phyloP scores from a whole-genome alignment of 306 rosid genomes.

The Begonia fuchsioides region DNA sequence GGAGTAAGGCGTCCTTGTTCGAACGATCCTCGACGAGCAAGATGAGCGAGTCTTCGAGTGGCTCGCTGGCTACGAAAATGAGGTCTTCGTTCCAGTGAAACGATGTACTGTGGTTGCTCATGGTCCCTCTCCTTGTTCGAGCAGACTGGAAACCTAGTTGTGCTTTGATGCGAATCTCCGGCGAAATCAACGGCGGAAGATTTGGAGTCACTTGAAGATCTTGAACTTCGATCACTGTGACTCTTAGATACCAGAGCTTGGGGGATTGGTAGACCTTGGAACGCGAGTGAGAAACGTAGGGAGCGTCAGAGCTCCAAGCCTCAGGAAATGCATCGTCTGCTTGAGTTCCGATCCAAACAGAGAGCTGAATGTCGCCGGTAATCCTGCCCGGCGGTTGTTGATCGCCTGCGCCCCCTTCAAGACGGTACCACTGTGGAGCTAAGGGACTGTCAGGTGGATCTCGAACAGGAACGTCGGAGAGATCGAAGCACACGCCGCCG shows the following conservation, averaged over 20 bases:
- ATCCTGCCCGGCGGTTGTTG: conserved; percentile 13
- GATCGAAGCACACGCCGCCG: conserved; percentile 62
- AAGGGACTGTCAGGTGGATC: conserved; percentile 42
- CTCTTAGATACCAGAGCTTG: conserved; percentile 41
- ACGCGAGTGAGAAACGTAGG: conserved; percentile 31
- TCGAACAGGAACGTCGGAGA: conserved; percentile 30
- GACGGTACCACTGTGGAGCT: conserved; percentile 38
- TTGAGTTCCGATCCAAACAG: conserved; percentile 51
- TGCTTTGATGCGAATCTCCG: conserved; percentile 58
- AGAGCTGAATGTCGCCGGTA: conserved; percentile 40
- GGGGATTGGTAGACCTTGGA: conserved; percentile 52
- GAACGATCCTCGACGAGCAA: conserved; percentile 70
- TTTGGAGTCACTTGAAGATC: conserved; percentile 51
- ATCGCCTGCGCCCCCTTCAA: conserved; percentile 29
- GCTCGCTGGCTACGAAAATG: conserved; percentile 78
- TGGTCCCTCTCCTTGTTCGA: conserved; percentile 57
- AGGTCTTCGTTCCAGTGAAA: conserved; percentile 85
- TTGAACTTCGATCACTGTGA: conserved; percentile 37
- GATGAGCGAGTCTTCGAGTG: conserved; percentile 64
- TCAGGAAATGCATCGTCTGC: conserved; percentile 41
- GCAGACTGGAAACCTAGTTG: conserved; percentile 60
- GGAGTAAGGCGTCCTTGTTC: conserved; percentile 28
- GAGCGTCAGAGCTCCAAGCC: conserved; percentile 47
- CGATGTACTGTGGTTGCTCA: conserved; percentile 70
- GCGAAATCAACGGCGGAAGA: conserved; percentile 77